Conservation (phyloP, 345 rosid genomes). For the Moringa oleifera region DNA sequence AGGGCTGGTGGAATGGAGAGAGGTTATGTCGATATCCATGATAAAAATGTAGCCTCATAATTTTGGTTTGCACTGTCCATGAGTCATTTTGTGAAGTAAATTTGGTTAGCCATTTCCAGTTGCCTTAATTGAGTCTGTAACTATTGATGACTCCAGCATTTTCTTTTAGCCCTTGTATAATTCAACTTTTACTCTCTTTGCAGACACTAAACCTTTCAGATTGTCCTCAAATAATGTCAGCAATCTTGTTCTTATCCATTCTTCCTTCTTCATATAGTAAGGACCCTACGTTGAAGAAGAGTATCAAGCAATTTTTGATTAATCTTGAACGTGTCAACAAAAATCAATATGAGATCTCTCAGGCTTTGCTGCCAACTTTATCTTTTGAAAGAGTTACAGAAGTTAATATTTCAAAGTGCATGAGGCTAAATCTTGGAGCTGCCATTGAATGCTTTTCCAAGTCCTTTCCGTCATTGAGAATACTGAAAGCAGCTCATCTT, state of each 20-base stretch:
- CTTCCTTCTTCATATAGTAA: conserved; percentile 30
- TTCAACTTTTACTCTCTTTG: conserved; percentile 3
- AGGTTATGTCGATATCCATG: not conserved
- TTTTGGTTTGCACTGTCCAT: not conserved
- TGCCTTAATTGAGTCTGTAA: not conserved
- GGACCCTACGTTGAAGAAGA: conserved; percentile 26
- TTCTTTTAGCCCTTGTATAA: not conserved
- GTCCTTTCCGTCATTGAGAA: conserved; percentile 64
- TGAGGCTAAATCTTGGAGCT: conserved; percentile 41
- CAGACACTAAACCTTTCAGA: conserved; percentile 70
- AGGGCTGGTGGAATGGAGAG: not conserved
- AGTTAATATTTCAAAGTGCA: conserved; percentile 70
- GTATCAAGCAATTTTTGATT: conserved; percentile 18
- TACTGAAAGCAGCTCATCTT: conserved; percentile 67
- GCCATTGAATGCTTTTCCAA: conserved; percentile 50
- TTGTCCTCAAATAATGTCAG: conserved; percentile 54
- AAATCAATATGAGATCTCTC: conserved; percentile 20
- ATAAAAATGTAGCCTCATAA: not conserved
- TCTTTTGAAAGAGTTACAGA: conserved; percentile 48
- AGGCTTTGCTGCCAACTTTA: conserved; percentile 24
- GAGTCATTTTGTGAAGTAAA: not conserved
- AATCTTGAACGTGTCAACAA: conserved; percentile 25
- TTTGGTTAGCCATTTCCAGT: not conserved
- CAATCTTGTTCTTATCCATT: conserved; percentile 42
- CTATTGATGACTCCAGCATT: conserved; percentile 4